These are phyloP conservation scores for Barbarea vulgaris DNA, from an alignment of 345 rosid genomes.

Conservation along the genomic window DNA sequence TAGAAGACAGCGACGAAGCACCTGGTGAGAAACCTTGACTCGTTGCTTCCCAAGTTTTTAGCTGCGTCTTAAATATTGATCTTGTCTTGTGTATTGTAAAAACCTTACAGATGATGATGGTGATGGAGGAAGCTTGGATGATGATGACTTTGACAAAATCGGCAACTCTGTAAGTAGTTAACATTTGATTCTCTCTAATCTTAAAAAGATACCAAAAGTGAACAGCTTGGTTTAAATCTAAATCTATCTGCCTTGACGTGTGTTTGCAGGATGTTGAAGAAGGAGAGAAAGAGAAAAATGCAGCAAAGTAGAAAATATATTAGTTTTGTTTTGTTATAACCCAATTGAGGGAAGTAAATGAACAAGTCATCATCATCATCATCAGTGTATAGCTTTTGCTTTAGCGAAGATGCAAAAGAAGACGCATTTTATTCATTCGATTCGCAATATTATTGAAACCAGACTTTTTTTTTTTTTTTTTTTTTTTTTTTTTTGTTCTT, in stretches of 20 bases:
- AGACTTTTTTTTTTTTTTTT: no score
- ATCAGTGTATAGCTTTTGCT: constrained; percentile 40
- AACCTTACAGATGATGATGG: constrained; percentile 56
- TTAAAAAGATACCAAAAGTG: not conserved
- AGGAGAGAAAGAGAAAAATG: constrained; percentile 44
- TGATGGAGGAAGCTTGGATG: constrained; percentile 66
- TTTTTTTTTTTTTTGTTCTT: no score
- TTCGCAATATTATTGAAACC: constrained; percentile 19
- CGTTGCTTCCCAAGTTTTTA: constrained; percentile 16
- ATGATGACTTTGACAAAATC: constrained; percentile 96
- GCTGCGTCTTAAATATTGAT: not conserved
- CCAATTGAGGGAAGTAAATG: constrained; percentile 3
- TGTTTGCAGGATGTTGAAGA: constrained; percentile 67
- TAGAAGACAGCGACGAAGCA: constrained; percentile 84
- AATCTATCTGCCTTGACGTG: not conserved
- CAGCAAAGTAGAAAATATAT: constrained; percentile 26
- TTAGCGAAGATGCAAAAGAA: constrained; percentile 28
- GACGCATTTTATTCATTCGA: constrained; percentile 27
- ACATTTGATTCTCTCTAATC: constrained; percentile 1
- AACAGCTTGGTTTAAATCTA: not conserved
- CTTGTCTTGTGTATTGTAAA: constrained; percentile 9
- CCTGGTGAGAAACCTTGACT: constrained; percentile 52
- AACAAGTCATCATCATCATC: not conserved
- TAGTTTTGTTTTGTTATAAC: constrained; percentile 21
- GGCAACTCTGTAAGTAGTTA: constrained; percentile 79